Evolutionary conservation across 2,329 filamentous ascomycete species (phyloP).

Genomic region (Epichloe elymi): DNA sequence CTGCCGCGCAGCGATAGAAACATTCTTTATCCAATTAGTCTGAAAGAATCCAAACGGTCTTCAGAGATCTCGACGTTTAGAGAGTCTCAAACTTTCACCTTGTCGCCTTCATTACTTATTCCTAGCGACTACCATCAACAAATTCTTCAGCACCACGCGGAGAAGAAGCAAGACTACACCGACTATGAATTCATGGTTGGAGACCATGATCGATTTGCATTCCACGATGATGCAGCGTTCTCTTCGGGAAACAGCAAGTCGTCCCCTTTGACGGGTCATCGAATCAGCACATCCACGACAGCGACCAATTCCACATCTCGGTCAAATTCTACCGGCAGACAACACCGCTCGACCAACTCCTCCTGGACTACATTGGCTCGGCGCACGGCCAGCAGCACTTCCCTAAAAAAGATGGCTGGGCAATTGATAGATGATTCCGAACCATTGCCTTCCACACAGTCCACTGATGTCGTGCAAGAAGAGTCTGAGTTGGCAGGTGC

Average conservation of each 20-base stretch:
- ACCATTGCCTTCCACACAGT: slow-evolving; percentile 15
- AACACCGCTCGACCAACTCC: slow-evolving; percentile 40
- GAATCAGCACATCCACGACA: slow-evolving; percentile 43
- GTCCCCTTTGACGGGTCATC: slow-evolving; percentile 20
- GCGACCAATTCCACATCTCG: slow-evolving; percentile 33
- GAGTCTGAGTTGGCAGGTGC: slow-evolving; percentile 7
- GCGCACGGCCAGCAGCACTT: slow-evolving; percentile 39
- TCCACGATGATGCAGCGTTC: slow-evolving; percentile 9
- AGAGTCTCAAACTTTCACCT: slow-evolving; percentile 44
- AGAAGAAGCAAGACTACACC: slow-evolving; percentile 15
- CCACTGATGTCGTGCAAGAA: slow-evolving; percentile 9
- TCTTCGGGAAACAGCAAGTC: slow-evolving; percentile 9
- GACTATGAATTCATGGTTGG: slow-evolving; percentile 18
- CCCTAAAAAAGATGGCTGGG: slow-evolving; percentile 23
- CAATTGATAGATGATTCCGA: slow-evolving; percentile 20
- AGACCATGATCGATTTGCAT: slow-evolving; percentile 6
- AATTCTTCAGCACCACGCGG: slow-evolving; percentile 26
- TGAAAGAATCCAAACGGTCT: slow-evolving; percentile 24
- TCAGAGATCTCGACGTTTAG: slow-evolving; percentile 42
- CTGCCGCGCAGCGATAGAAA: slow-evolving; percentile 29
- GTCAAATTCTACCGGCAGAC: slow-evolving; percentile 34
- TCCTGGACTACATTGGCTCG: slow-evolving; percentile 40
- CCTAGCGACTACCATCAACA: slow-evolving; percentile 45
- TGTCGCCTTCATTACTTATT: slow-evolving; percentile 51
- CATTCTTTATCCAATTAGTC: slow-evolving; percentile 14